Base-by-base conservation (phyloP, 306 rosid species). In the Lupinus albus region DNA sequence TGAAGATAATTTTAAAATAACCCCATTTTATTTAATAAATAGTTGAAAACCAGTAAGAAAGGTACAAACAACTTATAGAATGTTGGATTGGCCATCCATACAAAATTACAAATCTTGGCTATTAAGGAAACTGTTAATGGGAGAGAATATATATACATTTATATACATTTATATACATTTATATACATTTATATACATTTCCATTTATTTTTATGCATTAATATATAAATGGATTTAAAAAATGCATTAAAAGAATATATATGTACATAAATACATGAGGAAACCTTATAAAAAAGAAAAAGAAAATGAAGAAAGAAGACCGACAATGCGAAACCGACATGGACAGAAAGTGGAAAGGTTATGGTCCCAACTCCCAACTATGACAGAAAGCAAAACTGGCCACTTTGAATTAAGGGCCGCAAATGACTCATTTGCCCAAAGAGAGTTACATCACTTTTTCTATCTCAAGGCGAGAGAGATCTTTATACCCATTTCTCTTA, bases 291-390 rank as follows among this genome's bases (percentile, higher is more conserved):
- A 25, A 25, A 54, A 30, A 1, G 32, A n/a, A 16, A 12, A 30
- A 1, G 3, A 42, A 8, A 28, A 11, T 0, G 30, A 36, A 8
- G 5, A 9, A 21, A 3, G 8, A 12, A 36, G 9, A 21, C 36
- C 45, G 50, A 18, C 21, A 48, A 61, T 71, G 57, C 20, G 68
- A 68, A 68, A 60, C 53, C 54, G 41, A 60, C 57, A 42, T 4
- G 17, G 17, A 60, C 25, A 50, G 68, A 57, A 54, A 65, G 8
- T n/a, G 15, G 51, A 54, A 57, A 59, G 36, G 48, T 39, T 45
- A 35, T 35, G 53, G 71, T 61, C 65, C n/a, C n/a, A n/a, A n/a
- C n/a, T n/a, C n/a, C n/a, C 17, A 59, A 61, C 32, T 13, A 68
- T 58, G 58, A 68, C 64, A 15, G n/a, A n/a, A 25, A 55, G 46